Evolutionary conservation across 495 filamentous ascomycete genomes (phyloP), one percentile per base, ranked within the genome.

Genomic region (Geoglossum glabrum): DNA sequence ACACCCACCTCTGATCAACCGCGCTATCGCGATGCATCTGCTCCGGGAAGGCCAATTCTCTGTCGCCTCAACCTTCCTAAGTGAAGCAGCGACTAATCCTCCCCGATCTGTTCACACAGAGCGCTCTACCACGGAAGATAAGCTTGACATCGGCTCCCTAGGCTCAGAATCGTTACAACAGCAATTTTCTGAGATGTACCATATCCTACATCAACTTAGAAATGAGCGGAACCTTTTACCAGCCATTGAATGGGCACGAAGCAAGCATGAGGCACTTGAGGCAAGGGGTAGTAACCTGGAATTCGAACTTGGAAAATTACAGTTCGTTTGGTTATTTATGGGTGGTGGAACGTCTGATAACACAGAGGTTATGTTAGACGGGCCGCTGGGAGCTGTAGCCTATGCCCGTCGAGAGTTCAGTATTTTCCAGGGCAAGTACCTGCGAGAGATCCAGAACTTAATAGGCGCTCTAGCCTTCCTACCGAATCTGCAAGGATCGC

Each of bases 21-120:
- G 89, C 25, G 92, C 92, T 23, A 92, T 97, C 57, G 86, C 85
- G 2, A 95, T 98, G 89, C 92, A 98, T 67, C 74, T 98, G 15
- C 77, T 97, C 19, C 82, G 92, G 25, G 93, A 97, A 72, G 92
- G 92, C 36, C 85, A 95, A 66, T 97, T 98, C 67, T 73, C 69
- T 17, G 90, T 95, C 0, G 90, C 90, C 2, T 75, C 80, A 4
- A 87, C 83, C 3, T 95, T 96, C 59, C 76, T 90, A 21, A 69
- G 71, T 11, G 90, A 95, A 62, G 73, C 68, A 60, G 76, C 58
- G 61, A 71, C 60, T 61, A 69, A 62, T 28, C 54, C 58, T 60
- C 62, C 27, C 43, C 55, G 11, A 63, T 70, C 72, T 2, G 68
- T 72, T 47, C 61, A 66, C 9, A 60, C 45, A 38, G 52, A 60